Evolutionary conservation across 305 asterid species (phyloP).

Genomic region (Fraxinus sp.): DNA sequence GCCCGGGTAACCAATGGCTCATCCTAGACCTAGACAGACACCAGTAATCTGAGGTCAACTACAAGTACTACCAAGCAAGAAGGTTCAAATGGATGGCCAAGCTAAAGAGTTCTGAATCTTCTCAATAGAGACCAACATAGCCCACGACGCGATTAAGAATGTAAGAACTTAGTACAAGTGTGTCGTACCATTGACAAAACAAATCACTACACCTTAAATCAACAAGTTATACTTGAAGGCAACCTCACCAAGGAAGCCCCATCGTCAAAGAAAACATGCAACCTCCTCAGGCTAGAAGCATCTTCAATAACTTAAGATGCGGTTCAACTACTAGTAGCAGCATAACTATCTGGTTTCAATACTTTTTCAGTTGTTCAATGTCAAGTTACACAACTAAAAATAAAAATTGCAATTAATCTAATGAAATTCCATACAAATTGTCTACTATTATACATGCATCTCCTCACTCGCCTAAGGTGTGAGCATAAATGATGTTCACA

Average conservation of each 20-base stretch:
- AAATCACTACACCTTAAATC: neutral
- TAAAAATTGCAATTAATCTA: neutral
- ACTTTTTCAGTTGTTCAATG: neutral
- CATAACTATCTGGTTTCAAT: neutral
- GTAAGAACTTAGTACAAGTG: neutral
- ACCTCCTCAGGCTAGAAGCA: neutral
- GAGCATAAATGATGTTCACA: neutral
- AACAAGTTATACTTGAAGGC: neutral
- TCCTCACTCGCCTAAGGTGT: neutral
- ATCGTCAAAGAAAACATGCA: neutral
- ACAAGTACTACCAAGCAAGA: neutral
- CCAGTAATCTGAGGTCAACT: neutral
- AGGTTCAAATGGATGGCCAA: neutral
- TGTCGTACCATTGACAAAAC: neutral
- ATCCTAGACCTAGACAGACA: neutral
- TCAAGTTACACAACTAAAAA: neutral
- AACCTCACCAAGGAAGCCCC: neutral
- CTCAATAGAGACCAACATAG: neutral
- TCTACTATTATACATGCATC: neutral
- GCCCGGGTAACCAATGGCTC: neutral
- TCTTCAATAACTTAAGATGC: neutral
- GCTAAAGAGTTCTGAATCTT: neutral
- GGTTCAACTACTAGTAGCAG: neutral
- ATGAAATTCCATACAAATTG: neutral
- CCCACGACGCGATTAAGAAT: neutral